These are phyloP conservation scores for Fusarium torreyae DNA, from an alignment of 2,329 filamentous ascomycete genomes.

Conservation along the genomic window DNA sequence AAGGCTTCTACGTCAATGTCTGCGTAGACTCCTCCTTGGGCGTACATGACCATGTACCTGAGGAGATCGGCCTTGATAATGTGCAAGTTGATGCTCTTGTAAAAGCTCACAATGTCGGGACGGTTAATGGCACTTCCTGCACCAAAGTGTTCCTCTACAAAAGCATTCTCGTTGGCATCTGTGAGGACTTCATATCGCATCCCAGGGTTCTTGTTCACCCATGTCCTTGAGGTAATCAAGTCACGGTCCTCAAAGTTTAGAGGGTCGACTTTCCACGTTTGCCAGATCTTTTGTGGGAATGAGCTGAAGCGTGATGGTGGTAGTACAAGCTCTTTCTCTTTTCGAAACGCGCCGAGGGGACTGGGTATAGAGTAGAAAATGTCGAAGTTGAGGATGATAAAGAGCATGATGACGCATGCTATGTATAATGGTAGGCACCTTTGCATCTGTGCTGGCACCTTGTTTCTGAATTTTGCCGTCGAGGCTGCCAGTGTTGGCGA, in stretches of 20 bases:
- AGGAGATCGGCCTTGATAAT: slow-evolving; percentile 79
- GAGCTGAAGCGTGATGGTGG: slow-evolving; percentile 46
- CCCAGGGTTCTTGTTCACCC: slow-evolving; percentile 76
- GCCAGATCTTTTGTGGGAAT: slow-evolving; percentile 81
- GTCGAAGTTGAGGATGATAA: slow-evolving; percentile 64
- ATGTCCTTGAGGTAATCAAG: slow-evolving; percentile 72
- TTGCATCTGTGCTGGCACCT: slow-evolving; percentile 64
- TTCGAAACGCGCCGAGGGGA: slow-evolving; percentile 39
- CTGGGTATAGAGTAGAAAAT: slow-evolving; percentile 53
- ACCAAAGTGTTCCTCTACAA: slow-evolving; percentile 78
- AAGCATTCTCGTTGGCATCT: slow-evolving; percentile 76
- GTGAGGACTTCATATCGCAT: slow-evolving; percentile 80
- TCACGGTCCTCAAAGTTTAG: slow-evolving; percentile 77
- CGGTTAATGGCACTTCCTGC: slow-evolving; percentile 75
- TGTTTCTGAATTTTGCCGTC: slow-evolving; percentile 53
- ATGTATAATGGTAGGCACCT: slow-evolving; percentile 64
- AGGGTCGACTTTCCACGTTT: slow-evolving; percentile 81
- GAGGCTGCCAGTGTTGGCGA: slow-evolving; percentile 58
- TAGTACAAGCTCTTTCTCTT: slow-evolving; percentile 17
- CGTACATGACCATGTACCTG: slow-evolving; percentile 79
- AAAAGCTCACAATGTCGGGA: slow-evolving; percentile 75
- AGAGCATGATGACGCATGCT: slow-evolving; percentile 59
- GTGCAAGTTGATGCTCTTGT: slow-evolving; percentile 71
- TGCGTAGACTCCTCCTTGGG: slow-evolving; percentile 81
- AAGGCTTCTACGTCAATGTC: slow-evolving; percentile 62